Evolutionary conservation across 768 basidiomycete genomes (phyloP).

Genomic region (Boletellus ananiceps): DNA sequence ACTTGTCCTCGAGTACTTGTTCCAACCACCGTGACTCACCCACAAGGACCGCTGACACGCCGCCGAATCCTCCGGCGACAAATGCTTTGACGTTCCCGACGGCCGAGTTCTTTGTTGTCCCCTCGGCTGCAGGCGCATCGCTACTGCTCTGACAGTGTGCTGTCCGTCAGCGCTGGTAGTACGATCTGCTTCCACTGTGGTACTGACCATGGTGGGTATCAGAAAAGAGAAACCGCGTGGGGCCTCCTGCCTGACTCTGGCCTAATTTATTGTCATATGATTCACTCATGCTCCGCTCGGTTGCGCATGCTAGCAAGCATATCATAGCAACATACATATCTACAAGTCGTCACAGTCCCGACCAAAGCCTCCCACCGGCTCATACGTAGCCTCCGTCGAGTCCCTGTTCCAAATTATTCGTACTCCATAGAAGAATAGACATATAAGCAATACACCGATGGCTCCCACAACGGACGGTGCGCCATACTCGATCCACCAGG

Average conservation of each 20-base stretch:
- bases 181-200: background rate
- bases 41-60: constrained; percentile 81
- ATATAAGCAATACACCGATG: constrained; percentile 57
- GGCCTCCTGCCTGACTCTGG: background rate
- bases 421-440: constrained; percentile 70
- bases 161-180: constrained; percentile 6
- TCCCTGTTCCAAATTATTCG: constrained; percentile 67
- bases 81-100: constrained; percentile 70
- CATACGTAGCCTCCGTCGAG: constrained; percentile 82
- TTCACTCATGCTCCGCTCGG: constrained; percentile 13
- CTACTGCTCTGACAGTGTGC: constrained; percentile 16
- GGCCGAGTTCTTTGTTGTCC: constrained; percentile 24
- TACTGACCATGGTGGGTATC: constrained; percentile 26
- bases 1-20: background rate
- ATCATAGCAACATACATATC: constrained; percentile 15
- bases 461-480: constrained; percentile 58
- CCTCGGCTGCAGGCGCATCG: constrained; percentile 20
- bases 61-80: constrained; percentile 91
- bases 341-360: constrained; percentile 43
- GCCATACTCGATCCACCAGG: constrained; percentile 80
- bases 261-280: constrained; percentile 24
- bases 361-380: constrained; percentile 80
- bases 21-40: constrained; percentile 45
- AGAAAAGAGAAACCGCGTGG: constrained; percentile 1
- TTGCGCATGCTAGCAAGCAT: constrained; percentile 9